These are phyloP conservation scores for Millerozyma miso DNA, from an alignment of 805 yeast genomes.

Conservation along the genomic window DNA sequence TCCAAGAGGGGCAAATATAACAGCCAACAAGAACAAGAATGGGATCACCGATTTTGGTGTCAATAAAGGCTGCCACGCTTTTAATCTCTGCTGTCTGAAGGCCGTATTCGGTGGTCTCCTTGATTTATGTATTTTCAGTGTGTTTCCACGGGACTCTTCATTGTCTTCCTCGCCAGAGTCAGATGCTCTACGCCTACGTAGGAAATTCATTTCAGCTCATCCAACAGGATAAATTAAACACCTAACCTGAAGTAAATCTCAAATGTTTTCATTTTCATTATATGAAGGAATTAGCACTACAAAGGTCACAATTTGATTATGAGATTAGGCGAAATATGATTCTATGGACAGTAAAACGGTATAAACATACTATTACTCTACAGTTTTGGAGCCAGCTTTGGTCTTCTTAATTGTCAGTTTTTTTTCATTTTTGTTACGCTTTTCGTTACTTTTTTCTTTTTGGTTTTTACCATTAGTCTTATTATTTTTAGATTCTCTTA, in stretches of 20 bases:
- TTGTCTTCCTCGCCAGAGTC: slow-evolving; percentile 18
- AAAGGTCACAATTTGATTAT: not conserved
- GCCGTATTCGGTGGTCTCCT: slow-evolving; percentile 51
- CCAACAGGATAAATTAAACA: not conserved
- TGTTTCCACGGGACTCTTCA: slow-evolving; percentile 4
- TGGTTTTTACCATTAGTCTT: slow-evolving; percentile 18
- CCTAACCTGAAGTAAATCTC: not conserved
- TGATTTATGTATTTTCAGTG: slow-evolving; percentile 23
- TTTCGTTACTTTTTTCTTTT: slow-evolving; percentile 19
- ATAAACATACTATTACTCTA: slow-evolving; percentile 2
- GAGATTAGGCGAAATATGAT: not conserved
- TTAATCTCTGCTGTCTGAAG: slow-evolving; percentile 53
- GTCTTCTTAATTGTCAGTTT: slow-evolving; percentile 16
- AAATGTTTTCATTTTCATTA: not conserved
- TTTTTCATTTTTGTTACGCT: slow-evolving; percentile 14
- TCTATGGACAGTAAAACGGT: slow-evolving; percentile 2
- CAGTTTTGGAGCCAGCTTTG: slow-evolving; percentile 5
- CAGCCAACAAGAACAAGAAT: slow-evolving; percentile 32
- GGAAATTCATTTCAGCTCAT: slow-evolving; percentile 24
- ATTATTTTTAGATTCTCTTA: slow-evolving; percentile 29
- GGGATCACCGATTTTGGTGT: slow-evolving; percentile 42
- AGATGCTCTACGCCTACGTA: slow-evolving; percentile 28
- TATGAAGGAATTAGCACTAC: not conserved
- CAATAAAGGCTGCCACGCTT: slow-evolving; percentile 46
- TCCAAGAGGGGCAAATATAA: slow-evolving; percentile 74